Conservation (phyloP, 169 alveolate species). For the Eimeria sp. region DNA sequence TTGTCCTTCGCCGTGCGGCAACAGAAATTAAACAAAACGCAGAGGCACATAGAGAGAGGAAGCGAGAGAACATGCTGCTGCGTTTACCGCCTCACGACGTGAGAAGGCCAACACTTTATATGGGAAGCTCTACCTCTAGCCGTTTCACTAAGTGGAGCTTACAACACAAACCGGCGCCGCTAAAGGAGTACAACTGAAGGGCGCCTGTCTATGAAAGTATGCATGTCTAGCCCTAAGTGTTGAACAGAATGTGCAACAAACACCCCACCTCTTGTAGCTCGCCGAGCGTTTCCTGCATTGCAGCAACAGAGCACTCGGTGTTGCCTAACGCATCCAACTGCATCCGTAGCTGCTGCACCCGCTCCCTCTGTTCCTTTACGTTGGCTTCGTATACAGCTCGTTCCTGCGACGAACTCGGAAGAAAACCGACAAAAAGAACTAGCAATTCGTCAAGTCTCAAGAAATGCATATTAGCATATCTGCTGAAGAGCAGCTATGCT, state of each 20-base stretch:
- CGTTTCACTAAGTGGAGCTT: too few relatives aligned
- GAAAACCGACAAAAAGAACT: not conserved
- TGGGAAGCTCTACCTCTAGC: not conserved
- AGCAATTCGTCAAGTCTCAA: not conserved
- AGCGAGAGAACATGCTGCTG: not conserved
- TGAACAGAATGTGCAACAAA: not conserved
- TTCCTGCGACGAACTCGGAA: not conserved
- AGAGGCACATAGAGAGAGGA: not conserved
- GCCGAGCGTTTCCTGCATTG: not conserved
- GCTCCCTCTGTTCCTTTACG: conserved; percentile 14
- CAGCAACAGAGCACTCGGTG: not conserved
- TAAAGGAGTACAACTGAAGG: not conserved
- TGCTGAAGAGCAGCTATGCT: too few relatives aligned
- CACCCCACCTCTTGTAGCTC: conserved; percentile 28
- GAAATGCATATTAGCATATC: too few relatives aligned
- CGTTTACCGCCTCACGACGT: not conserved
- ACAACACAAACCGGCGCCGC: not conserved
- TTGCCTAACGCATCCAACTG: conserved; percentile 16
- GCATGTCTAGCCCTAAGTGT: not conserved
- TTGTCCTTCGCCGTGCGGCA: not conserved
- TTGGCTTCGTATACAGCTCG: not conserved
- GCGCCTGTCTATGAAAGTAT: not conserved
- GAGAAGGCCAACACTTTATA: not conserved
- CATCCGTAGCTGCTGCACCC: not conserved
- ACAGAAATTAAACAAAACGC: not conserved